Evolutionary conservation across 371 early-diverging fungal genomes (phyloP), one percentile per base, ranked within the genome.

Genomic region (Fennellomyces sp.): DNA sequence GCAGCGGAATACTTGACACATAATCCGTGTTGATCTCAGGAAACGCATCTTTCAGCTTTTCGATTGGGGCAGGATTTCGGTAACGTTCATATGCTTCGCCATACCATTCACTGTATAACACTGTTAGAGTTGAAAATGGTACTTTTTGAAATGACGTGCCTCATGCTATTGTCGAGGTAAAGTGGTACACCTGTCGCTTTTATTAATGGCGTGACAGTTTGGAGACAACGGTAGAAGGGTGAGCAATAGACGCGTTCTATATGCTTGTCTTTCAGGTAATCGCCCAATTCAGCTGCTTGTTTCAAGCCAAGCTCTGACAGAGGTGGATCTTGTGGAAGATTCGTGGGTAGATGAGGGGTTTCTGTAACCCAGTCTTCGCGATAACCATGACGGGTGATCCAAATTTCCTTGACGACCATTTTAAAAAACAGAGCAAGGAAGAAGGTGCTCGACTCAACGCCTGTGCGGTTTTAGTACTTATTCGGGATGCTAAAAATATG

Each of bases 281-380:
- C 35, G 30, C 65, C 65, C 2, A 73, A 36, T 52, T 76, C 73
- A 30, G 56, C 54, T 8, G 76, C 66, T 65, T 76, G 76, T 29
- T 64, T 28, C 47, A 61, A 56, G n/a, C 76, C 76, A 5, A 65
- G 12, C 19, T 65, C 35, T 12, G 71, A 71, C 6, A 76, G 64
- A 21, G 73, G 64, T 5, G 73, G 74, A 39, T 76, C 73, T 15
- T 73, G 60, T 1, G 35, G 12, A 3, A 66, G 58, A 15, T 56
- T 26, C 2, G 76, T 76, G 7, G 76, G 76, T 7, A 63, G 57
- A 51, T 54, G 56, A 13, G 71, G 64, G 8, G 48, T 54, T 4
- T 26, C 35, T 35, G 63, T 73, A 2, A 73, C 73, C 76, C 73
- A 76, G 17, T 76, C 76, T 63, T 70, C 72, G 30, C 73, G 67